These are phyloP conservation scores for Quercus rubra DNA, from an alignment of 306 rosid species.

Conservation along the genomic window DNA sequence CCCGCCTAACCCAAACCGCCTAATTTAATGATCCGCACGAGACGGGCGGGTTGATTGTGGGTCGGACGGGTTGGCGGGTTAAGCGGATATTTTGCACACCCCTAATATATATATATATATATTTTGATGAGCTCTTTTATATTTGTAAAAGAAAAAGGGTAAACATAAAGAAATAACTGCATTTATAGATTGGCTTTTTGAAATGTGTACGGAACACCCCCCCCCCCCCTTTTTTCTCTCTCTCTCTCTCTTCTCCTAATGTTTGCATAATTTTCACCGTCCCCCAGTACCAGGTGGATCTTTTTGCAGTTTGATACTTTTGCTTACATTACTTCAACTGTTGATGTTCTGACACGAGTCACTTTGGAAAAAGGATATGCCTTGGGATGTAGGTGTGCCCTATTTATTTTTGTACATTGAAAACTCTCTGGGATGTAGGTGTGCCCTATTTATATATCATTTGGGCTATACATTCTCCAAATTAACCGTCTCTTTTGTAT, in stretches of 20 bases:
- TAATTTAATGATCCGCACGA: too few species aligned
- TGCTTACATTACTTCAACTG: not conserved
- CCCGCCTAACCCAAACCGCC: too few species aligned
- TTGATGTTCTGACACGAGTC: slow-evolving; percentile 12
- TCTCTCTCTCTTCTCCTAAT: not conserved
- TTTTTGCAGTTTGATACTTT: not conserved
- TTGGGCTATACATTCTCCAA: not conserved
- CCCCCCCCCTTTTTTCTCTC: not conserved
- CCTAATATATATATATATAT: too few species aligned
- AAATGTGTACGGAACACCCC: too few species aligned
- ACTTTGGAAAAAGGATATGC: not conserved
- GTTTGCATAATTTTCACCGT: slow-evolving; percentile 6
- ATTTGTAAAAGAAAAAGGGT: too few species aligned
- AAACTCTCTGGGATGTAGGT: not conserved
- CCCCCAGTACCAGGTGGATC: not conserved
- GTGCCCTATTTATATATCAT: not conserved
- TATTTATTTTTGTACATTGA: not conserved
- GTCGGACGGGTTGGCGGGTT: too few species aligned
- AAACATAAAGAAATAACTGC: too few species aligned
- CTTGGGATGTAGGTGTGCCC: not conserved
- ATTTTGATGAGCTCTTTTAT: too few species aligned
- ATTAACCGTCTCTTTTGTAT: not conserved
- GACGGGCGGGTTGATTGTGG: too few species aligned
- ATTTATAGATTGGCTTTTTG: too few species aligned
- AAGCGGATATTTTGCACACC: too few species aligned